These are phyloP conservation scores for Scedosporium dehoogii DNA, from an alignment of 2,329 filamentous ascomycete genomes.

Conservation along the genomic window DNA sequence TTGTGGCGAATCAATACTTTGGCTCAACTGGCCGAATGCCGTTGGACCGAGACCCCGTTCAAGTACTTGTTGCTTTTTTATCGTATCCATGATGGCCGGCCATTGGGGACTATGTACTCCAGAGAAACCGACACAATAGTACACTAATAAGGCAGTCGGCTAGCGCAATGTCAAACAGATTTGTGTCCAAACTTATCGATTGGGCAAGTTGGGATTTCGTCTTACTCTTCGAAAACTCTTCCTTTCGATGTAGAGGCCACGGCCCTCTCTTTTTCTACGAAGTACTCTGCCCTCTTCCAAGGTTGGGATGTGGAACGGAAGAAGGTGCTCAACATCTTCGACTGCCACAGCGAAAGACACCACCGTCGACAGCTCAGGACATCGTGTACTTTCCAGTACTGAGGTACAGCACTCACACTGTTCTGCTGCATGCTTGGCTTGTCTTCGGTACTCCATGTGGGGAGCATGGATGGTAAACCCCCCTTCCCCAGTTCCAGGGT, in stretches of 20 bases:
- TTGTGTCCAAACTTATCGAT: background rate
- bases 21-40: conserved; percentile 3
- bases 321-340: background rate
- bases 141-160: too few relatives aligned
- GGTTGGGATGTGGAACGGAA: background rate
- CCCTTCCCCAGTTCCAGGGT: conserved; percentile 7
- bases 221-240: background rate
- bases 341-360: too few relatives aligned
- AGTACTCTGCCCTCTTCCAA: too few relatives aligned
- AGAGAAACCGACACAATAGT: too few relatives aligned
- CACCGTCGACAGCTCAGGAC: background rate
- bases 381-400: background rate
- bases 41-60: conserved; percentile 6
- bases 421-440: background rate
- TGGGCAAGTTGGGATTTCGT: background rate
- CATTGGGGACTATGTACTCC: background rate
- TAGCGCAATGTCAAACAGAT: background rate
- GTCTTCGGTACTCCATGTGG: background rate
- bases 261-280: too few relatives aligned
- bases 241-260: background rate
- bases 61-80: background rate
- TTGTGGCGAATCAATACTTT: conserved; percentile 4
- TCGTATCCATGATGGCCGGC: background rate
- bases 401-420: background rate
- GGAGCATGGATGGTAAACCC: background rate